phyloP scores from a whole-genome alignment of 192 early-diverging fungal genomes.

The Coemansia reversa region DNA sequence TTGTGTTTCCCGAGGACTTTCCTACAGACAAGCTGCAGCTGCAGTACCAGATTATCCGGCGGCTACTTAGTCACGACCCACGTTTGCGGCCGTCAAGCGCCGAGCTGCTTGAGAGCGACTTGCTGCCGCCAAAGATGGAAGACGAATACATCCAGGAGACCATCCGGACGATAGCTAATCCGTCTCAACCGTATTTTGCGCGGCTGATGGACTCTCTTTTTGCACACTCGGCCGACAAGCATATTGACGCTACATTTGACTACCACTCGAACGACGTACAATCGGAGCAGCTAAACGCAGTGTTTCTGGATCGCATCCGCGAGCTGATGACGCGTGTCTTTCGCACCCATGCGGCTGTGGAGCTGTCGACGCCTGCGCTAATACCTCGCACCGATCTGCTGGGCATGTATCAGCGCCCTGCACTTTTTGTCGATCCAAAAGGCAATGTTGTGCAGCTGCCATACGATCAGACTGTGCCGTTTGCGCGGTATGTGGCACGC shows the following conservation, averaged over 20 bases:
- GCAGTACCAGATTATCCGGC: slow-evolving; percentile 70
- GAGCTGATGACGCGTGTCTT: slow-evolving; percentile 79
- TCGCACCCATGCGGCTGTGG: slow-evolving; percentile 78
- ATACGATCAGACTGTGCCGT: slow-evolving; percentile 88
- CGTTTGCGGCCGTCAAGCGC: slow-evolving; percentile 75
- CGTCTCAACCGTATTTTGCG: slow-evolving; percentile 82
- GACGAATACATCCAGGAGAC: slow-evolving; percentile 90
- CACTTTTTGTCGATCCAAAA: slow-evolving; percentile 75
- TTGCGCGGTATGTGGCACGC: slow-evolving; percentile 80
- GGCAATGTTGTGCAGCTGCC: slow-evolving; percentile 84
- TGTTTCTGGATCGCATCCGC: slow-evolving; percentile 68
- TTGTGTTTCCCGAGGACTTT: slow-evolving; percentile 59
- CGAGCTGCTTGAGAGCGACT: slow-evolving; percentile 77
- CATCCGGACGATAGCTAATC: slow-evolving; percentile 86
- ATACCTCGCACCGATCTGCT: slow-evolving; percentile 66
- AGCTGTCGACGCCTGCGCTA: slow-evolving; percentile 78
- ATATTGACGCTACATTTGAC: slow-evolving; percentile 91
- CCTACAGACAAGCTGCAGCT: slow-evolving; percentile 61
- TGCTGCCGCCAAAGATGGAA: slow-evolving; percentile 81
- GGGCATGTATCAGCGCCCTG: slow-evolving; percentile 68
- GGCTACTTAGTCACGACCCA: slow-evolving; percentile 72
- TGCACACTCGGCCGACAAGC: slow-evolving; percentile 68
- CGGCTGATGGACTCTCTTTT: slow-evolving; percentile 81
- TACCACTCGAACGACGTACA: slow-evolving; percentile 59
- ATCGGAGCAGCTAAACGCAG: slow-evolving; percentile 60